Evolutionary conservation across 2,329 filamentous ascomycete species (phyloP).

Genomic region (Xylaria hypoxylon): DNA sequence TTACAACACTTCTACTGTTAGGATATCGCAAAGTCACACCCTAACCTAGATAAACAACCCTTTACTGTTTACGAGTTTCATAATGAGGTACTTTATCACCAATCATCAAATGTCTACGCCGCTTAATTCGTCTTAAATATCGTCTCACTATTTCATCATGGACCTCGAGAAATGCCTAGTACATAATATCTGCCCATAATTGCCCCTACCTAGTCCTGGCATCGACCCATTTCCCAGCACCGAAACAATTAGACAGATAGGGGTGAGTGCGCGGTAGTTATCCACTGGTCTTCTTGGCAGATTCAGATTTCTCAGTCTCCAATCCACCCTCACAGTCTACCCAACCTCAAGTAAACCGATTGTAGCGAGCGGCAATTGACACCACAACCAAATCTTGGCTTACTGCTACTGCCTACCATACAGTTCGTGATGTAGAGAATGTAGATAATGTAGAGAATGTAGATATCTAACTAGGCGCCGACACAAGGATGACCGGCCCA

Average conservation of each 20-base stretch:
- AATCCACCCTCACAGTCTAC: constrained; percentile 19
- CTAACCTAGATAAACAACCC: not conserved
- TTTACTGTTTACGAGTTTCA: not conserved
- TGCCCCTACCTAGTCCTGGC: constrained; percentile 5
- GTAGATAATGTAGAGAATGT: not conserved
- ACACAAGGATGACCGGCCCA: not conserved
- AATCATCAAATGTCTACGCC: not conserved
- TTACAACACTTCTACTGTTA: not conserved
- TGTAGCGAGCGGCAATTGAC: constrained; percentile 5
- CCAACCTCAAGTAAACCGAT: not conserved
- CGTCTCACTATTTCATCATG: constrained; percentile 24
- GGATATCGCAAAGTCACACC: not conserved
- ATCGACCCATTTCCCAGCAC: constrained; percentile 2
- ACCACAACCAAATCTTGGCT: constrained; percentile 1
- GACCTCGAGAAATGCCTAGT: constrained; percentile 3
- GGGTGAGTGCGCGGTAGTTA: constrained; percentile 14
- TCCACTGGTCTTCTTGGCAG: constrained; percentile 29
- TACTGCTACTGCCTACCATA: not conserved
- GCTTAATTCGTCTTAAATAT: constrained; percentile 10
- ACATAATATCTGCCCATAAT: constrained; percentile 19
- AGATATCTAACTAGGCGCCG: not conserved
- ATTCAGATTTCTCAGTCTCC: constrained; percentile 19
- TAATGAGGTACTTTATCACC: not conserved
- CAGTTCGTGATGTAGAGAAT: not conserved
- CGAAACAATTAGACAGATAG: constrained; percentile 15